Conservation (phyloP, 768 basidiomycete species). For the Zangia roseola region DNA sequence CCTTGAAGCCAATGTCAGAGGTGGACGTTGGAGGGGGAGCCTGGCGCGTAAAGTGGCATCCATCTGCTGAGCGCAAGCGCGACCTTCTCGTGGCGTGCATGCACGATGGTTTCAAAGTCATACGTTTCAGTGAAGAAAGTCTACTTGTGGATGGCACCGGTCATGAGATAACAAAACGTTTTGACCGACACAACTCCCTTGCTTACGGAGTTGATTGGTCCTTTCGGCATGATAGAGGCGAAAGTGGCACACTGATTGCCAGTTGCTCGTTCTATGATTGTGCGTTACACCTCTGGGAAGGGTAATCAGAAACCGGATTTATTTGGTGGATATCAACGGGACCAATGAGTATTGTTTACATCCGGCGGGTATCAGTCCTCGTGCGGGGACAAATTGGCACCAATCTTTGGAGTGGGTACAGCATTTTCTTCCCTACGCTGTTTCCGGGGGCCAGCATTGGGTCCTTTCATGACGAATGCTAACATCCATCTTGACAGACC, state of each 20-base stretch:
- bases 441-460: conserved; percentile 54
- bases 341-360: background rate
- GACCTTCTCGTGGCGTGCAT: conserved; percentile 94
- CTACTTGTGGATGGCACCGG: conserved; percentile 12
- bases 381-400: background rate
- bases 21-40: conserved; percentile 85
- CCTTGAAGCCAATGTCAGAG: conserved; percentile 50
- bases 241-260: conserved; percentile 56
- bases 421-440: conserved; percentile 23
- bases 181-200: conserved; percentile 76
- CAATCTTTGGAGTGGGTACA: conserved; percentile 8
- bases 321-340: background rate
- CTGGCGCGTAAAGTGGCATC: conserved; percentile 98
- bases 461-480: conserved; percentile 62
- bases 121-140: conserved; percentile 29
- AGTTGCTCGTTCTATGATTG: conserved; percentile 98
- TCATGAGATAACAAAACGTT: conserved; percentile 51
- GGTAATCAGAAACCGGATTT: conserved; percentile 35
- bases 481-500: conserved; percentile 75
- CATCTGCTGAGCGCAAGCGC: conserved; percentile 55
- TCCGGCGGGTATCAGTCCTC: conserved; percentile 1
- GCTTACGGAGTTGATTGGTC: conserved; percentile 96
- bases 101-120: conserved; percentile 94
- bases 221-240: conserved; percentile 33
- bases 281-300: conserved; percentile 74